phyloP scores from a whole-genome alignment of 306 rosid species.

The Neltuma alba region DNA sequence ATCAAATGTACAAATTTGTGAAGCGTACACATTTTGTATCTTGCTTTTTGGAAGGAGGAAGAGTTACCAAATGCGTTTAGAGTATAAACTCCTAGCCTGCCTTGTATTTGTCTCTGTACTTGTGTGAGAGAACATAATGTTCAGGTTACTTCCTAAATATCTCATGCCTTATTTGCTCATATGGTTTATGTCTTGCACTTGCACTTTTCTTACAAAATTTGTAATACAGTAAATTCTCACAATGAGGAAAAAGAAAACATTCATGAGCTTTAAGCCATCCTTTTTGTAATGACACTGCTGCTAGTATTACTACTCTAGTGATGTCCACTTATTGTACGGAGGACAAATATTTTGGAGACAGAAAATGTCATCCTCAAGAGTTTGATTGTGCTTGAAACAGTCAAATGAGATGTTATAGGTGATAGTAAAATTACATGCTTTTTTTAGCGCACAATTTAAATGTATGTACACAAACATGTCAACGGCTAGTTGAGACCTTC shows the following conservation, averaged over 20 bases:
- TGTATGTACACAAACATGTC: no score
- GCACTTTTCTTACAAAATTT: constrained; percentile 22
- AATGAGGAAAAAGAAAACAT: not conserved
- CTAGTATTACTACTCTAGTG: not conserved
- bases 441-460: no score
- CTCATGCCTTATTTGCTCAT: constrained; percentile 29
- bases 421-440: no score
- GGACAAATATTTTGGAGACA: not conserved
- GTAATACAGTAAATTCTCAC: not conserved
- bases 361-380: not conserved
- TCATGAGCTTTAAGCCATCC: not conserved
- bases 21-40: constrained; percentile 40
- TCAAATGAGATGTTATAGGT: not conserved
- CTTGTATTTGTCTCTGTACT: constrained; percentile 41
- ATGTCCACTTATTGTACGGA: not conserved
- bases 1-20: constrained; percentile 55
- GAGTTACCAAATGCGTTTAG: constrained; percentile 28
- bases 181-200: not conserved
- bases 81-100: constrained; percentile 28
- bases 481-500: no score
- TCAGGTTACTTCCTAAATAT: constrained; percentile 30
- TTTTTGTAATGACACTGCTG: not conserved
- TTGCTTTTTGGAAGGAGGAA: constrained; percentile 46
- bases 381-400: not conserved
- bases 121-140: constrained; percentile 37